Evolutionary conservation across 768 basidiomycete species (phyloP), one percentile per base, ranked within the genome.

Genomic region (Russula ochroleuca): DNA sequence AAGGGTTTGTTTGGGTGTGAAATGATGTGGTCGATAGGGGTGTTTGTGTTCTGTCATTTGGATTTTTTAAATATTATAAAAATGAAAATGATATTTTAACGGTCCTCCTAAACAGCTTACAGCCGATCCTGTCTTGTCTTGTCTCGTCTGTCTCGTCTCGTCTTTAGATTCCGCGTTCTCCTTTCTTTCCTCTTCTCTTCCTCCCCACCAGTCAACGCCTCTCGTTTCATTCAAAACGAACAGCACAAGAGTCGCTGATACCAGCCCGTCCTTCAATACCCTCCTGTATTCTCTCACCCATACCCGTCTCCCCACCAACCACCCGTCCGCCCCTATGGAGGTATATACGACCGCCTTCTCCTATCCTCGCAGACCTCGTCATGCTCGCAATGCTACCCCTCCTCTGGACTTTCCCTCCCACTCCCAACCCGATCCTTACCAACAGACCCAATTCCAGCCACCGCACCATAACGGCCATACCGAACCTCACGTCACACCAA

Each of bases 341-440:
- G 85, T 95, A 73, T 96, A 95, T 83, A 91, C 93, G 60, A 91
- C 92, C 69, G 91, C 93, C 72, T 95, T 97, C 82, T 88, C 88
- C 70, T 89, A 90, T 78, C 92, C 93, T 72, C 88, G 90, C 79
- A 81, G 88, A 74, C 82, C 87, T 73, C 86, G 86, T 72, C 83
- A 83, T 76, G 77, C 80, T 78, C 84, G 82, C 76, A 83, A 85
- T 63, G 77, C 82, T 59, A 75, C 83, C 69, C 81, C 83, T 59
- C 82, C 86, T 65, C 78, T 87, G 78, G 86, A 90, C 75, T 83
- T 83, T 70, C 72, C 76, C 59, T 78, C 79, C 59, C 74, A 74
- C 66, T 65, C 66, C 67, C 82, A 83, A 72, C 78, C 72, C 78
- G 83, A 70, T 70, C 69, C 60, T 67, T 69, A 59, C 62, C 72